Evolutionary conservation across 2,329 filamentous ascomycete species (phyloP).

Genomic region (Trichoderma arundinaceum): DNA sequence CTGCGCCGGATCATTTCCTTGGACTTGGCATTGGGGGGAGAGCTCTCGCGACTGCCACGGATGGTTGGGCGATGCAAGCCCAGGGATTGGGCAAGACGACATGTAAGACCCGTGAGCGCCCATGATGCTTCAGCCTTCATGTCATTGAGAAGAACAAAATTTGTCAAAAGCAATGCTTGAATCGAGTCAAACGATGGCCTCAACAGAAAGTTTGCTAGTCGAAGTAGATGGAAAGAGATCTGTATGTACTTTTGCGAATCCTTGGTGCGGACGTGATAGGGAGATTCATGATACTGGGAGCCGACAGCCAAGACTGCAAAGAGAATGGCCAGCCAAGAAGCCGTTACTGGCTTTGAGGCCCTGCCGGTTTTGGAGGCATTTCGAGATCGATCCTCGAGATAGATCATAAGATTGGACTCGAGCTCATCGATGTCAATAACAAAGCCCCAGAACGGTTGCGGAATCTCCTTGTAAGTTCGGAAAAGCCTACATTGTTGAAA

Average conservation of each 20-base stretch:
- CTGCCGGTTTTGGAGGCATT: constrained; percentile 56
- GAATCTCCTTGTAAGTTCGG: constrained; percentile 69
- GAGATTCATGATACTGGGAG: constrained; percentile 69
- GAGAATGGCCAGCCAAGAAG: constrained; percentile 69
- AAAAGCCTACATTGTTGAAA: constrained; percentile 56
- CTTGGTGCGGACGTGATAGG: constrained; percentile 64
- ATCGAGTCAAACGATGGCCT: constrained; percentile 69
- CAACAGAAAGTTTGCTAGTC: constrained; percentile 67
- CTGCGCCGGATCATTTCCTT: constrained; percentile 62
- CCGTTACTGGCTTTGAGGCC: constrained; percentile 59
- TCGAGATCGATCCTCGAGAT: constrained; percentile 67
- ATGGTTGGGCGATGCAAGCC: constrained; percentile 61
- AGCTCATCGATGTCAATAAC: constrained; percentile 70
- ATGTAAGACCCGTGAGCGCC: constrained; percentile 68
- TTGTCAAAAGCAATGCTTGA: constrained; percentile 66
- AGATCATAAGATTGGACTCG: constrained; percentile 67
- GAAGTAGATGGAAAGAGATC: constrained; percentile 68
- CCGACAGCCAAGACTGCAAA: constrained; percentile 70
- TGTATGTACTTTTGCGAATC: constrained; percentile 67
- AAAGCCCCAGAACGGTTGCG: constrained; percentile 71
- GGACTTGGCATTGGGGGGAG: constrained; percentile 51
- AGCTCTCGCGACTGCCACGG: constrained; percentile 53
- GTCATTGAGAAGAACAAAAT: constrained; percentile 69
- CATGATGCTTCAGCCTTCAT: constrained; percentile 74
- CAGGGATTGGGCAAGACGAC: constrained; percentile 68